Percentiles rank a stretch among this genome's conserved stretches.
Evolutionary conservation across 306 rosid genomes (phyloP).

Genomic region (Trichosanthes truncata): DNA sequence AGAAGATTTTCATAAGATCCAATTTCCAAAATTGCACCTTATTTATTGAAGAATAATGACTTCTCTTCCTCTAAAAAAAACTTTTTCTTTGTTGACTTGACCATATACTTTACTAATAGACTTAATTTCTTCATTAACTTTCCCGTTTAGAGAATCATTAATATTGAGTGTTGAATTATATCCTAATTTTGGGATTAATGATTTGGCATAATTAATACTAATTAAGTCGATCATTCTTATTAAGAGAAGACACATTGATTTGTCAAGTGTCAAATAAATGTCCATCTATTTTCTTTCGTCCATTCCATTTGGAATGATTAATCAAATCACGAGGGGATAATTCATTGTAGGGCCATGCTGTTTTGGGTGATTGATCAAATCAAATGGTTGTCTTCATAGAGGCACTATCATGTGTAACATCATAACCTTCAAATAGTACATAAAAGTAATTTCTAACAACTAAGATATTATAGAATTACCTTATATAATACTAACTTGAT

Average conservation of each 20-base stretch:
- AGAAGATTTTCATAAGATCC: background rate
- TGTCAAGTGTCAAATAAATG: constrained; percentile 19
- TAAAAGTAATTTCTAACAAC: too few species aligned
- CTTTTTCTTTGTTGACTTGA: background rate
- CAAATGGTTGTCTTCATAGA: background rate
- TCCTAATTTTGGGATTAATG: background rate
- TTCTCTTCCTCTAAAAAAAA: background rate
- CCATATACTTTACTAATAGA: too few species aligned
- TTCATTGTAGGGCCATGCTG: background rate
- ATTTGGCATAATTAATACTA: background rate
- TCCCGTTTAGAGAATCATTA: background rate
- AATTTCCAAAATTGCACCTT: background rate
- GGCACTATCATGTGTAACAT: background rate
- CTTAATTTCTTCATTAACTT: too few species aligned
- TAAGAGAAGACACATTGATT: constrained; percentile 13
- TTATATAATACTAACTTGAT: too few species aligned
- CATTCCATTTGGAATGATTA: background rate
- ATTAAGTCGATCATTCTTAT: background rate
- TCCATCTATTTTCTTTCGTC: background rate
- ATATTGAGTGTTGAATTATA: background rate
- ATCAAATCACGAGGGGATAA: constrained; percentile 13
- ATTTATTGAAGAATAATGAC: too few species aligned
- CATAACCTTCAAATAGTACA: background rate
- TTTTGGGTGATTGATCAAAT: constrained; percentile 21
- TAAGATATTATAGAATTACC: too few species aligned